Percentiles rank a stretch among this genome's conserved stretches.
phyloP scores from a whole-genome alignment of 2,329 filamentous ascomycete genomes.

The Zopfia rhizophila region DNA sequence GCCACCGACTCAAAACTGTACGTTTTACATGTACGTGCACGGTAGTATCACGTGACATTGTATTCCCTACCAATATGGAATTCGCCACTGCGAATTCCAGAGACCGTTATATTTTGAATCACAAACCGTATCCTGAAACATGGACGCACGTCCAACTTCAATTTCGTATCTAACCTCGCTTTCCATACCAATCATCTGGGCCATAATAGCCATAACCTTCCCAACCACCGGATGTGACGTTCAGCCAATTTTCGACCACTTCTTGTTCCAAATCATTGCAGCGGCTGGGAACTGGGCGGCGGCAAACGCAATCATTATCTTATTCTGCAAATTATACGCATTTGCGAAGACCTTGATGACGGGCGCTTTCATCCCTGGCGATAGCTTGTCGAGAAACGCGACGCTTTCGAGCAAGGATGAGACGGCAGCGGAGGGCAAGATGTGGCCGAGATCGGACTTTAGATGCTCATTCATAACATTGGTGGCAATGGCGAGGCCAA shows the following conservation, averaged over 20 bases:
- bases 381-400: slow-evolving; percentile 1
- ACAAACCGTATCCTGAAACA: no score
- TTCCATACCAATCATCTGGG: no score
- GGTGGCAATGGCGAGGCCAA: slow-evolving; percentile 14
- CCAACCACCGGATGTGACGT: no score
- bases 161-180: no score
- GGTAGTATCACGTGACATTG: no score
- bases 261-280: slow-evolving; percentile 9
- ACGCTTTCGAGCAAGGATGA: background rate
- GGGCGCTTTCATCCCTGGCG: background rate
- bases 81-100: no score
- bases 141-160: no score
- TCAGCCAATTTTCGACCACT: slow-evolving; percentile 9
- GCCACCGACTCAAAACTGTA: no score
- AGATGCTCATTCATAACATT: slow-evolving; percentile 11
- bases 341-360: slow-evolving; percentile 11
- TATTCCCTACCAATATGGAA: no score
- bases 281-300: slow-evolving; percentile 7
- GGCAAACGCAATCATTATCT: slow-evolving; percentile 13
- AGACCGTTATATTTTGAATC: no score
- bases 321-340: slow-evolving; percentile 15
- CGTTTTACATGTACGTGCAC: no score
- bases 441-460: background rate
- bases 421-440: background rate
- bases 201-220: no score